These are phyloP conservation scores for Kwoniella pini DNA, from an alignment of 768 basidiomycete species.

Conservation along the genomic window DNA sequence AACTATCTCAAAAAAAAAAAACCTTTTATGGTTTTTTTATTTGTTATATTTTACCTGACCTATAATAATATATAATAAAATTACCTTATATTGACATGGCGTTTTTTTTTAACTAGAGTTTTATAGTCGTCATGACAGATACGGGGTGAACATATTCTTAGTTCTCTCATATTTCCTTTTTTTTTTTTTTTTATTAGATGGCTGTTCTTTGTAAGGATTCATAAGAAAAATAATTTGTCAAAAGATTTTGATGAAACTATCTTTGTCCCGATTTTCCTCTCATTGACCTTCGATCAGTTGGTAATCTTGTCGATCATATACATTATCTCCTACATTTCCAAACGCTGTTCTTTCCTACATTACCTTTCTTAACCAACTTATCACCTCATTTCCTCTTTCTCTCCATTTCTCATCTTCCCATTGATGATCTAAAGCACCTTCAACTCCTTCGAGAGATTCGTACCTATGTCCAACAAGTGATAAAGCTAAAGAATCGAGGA, in stretches of 20 bases:
- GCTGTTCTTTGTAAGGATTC: too few species aligned
- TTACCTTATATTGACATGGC: slow-evolving; percentile 46
- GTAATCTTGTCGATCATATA: too few species aligned
- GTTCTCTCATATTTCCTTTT: not conserved
- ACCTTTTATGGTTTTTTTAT: too few species aligned
- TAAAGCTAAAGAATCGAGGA: slow-evolving; percentile 36
- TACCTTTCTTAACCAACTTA: slow-evolving; percentile 29
- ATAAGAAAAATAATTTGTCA: too few species aligned
- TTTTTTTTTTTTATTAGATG: not conserved
- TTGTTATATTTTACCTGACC: too few species aligned
- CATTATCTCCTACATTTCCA: too few species aligned
- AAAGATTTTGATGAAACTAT: too few species aligned
- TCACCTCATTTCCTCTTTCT: slow-evolving; percentile 21
- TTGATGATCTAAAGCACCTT: slow-evolving; percentile 3
- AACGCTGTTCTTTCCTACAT: too few species aligned
- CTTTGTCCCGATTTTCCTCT: too few species aligned
- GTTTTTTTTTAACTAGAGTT: slow-evolving; percentile 35
- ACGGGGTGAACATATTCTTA: slow-evolving; percentile 47
- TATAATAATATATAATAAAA: not conserved
- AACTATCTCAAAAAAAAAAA: too few species aligned
- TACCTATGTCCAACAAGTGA: slow-evolving; percentile 35
- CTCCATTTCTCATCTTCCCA: slow-evolving; percentile 14
- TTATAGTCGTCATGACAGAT: slow-evolving; percentile 50
- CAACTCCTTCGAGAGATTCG: slow-evolving; percentile 33
- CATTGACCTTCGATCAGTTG: too few species aligned